A percentile compares a stretch with the other conserved stretches of the same genome.
phyloP scores from a whole-genome alignment of 345 rosid genomes.

The Lepidium didymum region DNA sequence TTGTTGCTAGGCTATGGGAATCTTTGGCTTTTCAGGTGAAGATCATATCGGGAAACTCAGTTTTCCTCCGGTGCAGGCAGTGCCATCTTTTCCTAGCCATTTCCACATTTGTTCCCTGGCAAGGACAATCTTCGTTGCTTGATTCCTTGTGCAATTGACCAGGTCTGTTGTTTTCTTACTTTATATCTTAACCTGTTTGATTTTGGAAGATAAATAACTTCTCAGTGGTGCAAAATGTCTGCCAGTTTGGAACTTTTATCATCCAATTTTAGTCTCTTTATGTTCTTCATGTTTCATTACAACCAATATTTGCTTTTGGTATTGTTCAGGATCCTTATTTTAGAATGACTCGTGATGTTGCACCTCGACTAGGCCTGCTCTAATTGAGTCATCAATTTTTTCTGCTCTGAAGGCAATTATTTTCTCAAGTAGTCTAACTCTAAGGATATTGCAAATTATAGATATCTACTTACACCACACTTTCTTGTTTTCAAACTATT shows the following conservation, averaged over 20 bases:
- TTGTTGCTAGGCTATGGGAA: constrained; percentile 57
- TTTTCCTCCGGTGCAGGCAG: constrained; percentile 97
- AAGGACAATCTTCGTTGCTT: constrained; percentile 67
- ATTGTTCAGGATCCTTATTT: constrained; percentile 85
- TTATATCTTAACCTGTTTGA: neutral
- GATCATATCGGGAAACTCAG: constrained; percentile 88
- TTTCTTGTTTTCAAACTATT: neutral
- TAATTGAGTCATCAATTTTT: constrained; percentile 77
- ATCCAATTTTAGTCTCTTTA: neutral
- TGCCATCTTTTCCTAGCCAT: constrained; percentile 86
- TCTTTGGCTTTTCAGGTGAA: constrained; percentile 92
- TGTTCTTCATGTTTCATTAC: neutral
- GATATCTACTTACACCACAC: neutral
- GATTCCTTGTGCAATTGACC: constrained; percentile 93
- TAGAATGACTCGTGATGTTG: constrained; percentile 92
- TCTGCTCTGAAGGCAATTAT: constrained; percentile 62
- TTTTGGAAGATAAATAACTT: neutral
- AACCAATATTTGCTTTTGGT: neutral
- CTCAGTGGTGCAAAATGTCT: neutral
- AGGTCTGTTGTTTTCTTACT: constrained; percentile 35
- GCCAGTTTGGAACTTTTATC: neutral
- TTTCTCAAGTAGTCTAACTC: neutral
- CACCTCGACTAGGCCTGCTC: constrained; percentile 83
- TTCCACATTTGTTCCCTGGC: constrained; percentile 74
- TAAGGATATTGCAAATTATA: neutral